Evolutionary conservation across 2,329 filamentous ascomycete species (phyloP).

Genomic region (Lecanicillium sp.): DNA sequence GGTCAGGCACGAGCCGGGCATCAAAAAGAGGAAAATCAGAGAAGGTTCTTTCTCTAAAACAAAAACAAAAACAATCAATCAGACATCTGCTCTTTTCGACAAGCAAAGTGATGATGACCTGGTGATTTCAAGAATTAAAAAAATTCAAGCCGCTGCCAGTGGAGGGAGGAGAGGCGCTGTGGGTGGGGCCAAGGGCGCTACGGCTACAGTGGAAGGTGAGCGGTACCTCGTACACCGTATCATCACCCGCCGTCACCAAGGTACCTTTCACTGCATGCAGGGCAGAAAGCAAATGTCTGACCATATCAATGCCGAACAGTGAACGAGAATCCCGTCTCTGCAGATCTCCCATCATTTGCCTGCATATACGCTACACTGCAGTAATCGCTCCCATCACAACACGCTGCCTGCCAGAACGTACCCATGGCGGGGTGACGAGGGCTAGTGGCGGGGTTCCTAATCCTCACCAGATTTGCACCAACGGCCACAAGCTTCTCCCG

Average conservation of each 20-base stretch:
- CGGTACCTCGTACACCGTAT: too few relatives aligned
- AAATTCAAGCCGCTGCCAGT: slow-evolving; percentile 9
- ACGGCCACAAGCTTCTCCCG: not conserved
- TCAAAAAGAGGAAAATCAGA: not conserved
- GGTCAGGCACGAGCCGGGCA: slow-evolving; percentile 13
- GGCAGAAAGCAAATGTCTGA: too few relatives aligned
- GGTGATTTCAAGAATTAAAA: slow-evolving; percentile 1
- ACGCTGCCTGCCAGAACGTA: too few relatives aligned
- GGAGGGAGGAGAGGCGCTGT: slow-evolving; percentile 4
- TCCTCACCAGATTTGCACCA: not conserved
- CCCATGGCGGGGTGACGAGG: too few relatives aligned
- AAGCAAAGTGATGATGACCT: not conserved
- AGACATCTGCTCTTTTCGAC: not conserved
- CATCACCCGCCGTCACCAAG: too few relatives aligned
- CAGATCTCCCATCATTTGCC: too few relatives aligned
- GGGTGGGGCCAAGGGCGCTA: not conserved
- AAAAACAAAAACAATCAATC: too few relatives aligned
- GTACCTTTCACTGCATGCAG: too few relatives aligned
- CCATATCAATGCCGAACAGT: too few relatives aligned
- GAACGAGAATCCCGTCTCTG: too few relatives aligned
- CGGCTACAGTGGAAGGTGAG: not conserved
- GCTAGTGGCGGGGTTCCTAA: not conserved
- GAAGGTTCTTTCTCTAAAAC: not conserved
- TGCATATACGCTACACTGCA: too few relatives aligned
- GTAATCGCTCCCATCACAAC: too few relatives aligned